Evolutionary conservation across 345 rosid species (phyloP), one percentile per base, ranked within the genome.

Genomic region (Brassica juncea): DNA sequence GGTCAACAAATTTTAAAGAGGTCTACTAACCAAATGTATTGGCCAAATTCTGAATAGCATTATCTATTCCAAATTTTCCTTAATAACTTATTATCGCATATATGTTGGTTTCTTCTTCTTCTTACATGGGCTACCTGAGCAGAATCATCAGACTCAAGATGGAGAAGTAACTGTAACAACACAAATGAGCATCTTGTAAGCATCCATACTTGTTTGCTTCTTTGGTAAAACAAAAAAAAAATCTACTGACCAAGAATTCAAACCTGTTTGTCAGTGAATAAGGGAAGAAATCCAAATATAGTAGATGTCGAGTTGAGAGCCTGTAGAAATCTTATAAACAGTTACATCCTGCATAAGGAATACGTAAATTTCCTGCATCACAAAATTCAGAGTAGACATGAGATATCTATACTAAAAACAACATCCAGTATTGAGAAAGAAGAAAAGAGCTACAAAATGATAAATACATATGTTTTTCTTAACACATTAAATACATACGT

Each of bases 231-330:
- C 8, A 35, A 74, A 62, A 19, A 15, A 69, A 3, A 68, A 64
- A 37, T 16, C 72, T 65, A 54, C 11, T 28, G 54, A 70, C 69
- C 21, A 77, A 58, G 73, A 74, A 64, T 7, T 44, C 14, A 35
- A 81, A 94, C 99, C 97, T 95, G 89, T 78, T 84, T 93, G 84
- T 81, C 91, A 68, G 93, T 42, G 86, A 0, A 35, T 91, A 68
- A 98, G 8, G 99, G 83, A 90, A 75, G 85, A 91, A 91, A 35
- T 62, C 91, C 95, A 76, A 90, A 89, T 68, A 93, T 79, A 67
- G 99, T 98, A 75, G 88, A 95, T 79, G 99, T 97, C 99, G 93
- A 34, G 97, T 98, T 8, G 97, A 95, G 76, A 93, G 93, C 81
- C 93, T 61, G 90, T 86, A 73, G 91, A 88, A 81, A 94, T 94